Base-by-base conservation (phyloP, 192 early-diverging fungal genomes). In the Backusella mclennaniae region DNA sequence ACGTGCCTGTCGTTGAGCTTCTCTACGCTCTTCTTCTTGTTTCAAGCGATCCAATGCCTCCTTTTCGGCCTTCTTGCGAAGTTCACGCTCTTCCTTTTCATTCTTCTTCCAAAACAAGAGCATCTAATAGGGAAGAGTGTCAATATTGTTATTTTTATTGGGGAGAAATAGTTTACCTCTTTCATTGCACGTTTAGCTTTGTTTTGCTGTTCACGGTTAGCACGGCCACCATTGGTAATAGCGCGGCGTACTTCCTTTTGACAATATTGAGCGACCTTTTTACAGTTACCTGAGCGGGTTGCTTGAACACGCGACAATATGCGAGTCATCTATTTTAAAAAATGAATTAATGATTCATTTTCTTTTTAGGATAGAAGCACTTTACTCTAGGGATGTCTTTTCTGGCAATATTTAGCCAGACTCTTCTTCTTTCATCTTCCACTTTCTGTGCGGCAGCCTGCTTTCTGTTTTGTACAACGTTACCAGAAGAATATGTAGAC, bases 81-180 rank as follows among this genome's bases (percentile, higher is more conserved):
- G 72, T 42, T 97, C 96, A 17, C 94, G 90, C 84, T 97, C 96
- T 82, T 96, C 94, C 73, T 90, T 92, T 78, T 97, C 96, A 78
- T 97, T 92, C 59, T 91, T 88, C 76, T 95, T 95, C 96, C 96
- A 97, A 76, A 95, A 96, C 41, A 92, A 66, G n/a, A 95, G 82
- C 92, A 96, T 93, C 81, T 63, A 63, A n/a, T 6, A n/a, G 19
- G n/a, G 1, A 6, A 17, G 5, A 49, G 46, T 49, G 19, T 49
- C 6, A 49, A 19, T 7, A 6, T 0, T 49, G 15, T 1, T n/a
- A 6, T 19, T 49, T 49, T 49, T 95, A 85, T 26, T 39, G 8
- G 11, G 11, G 44, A 66, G 26, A 75, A 44, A 44, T 15, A 1
- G 1, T 9, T 26, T 63, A 63, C 56, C 56, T 86, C 89, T 75